Evolutionary conservation across 306 rosid species (phyloP).

Genomic region (Prunus davidiana): DNA sequence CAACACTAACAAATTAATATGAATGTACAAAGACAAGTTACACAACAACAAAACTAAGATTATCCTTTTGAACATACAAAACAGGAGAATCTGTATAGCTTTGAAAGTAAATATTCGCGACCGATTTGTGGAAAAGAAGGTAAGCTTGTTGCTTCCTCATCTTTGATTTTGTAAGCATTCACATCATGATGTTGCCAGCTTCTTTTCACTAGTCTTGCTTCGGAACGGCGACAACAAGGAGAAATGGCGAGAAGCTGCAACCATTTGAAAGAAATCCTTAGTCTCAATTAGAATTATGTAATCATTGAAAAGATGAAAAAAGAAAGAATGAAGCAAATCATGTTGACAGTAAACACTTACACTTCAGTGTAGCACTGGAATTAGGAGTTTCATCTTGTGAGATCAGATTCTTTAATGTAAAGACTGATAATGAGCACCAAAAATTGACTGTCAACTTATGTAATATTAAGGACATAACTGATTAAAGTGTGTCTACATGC

Average conservation of each 20-base stretch:
- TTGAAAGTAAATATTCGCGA: neutral
- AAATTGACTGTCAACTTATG: conserved; percentile 21
- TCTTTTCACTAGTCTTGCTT: conserved; percentile 78
- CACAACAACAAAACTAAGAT: conserved; percentile 13
- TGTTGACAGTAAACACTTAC: conserved; percentile 47
- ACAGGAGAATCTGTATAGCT: neutral
- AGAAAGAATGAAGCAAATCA: conserved; percentile 10
- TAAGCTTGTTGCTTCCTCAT: conserved; percentile 10
- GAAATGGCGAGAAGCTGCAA: conserved; percentile 82
- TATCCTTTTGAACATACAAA: conserved; percentile 4
- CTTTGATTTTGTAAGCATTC: conserved; percentile 14
- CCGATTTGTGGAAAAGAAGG: conserved; percentile 10
- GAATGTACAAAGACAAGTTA: conserved; percentile 17
- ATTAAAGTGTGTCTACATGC: neutral
- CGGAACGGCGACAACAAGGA: conserved; percentile 93
- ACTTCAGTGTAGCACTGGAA: conserved; percentile 58
- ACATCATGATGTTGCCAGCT: conserved; percentile 40
- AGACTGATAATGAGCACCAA: conserved; percentile 47
- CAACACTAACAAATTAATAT: conserved; percentile 8
- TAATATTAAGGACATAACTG: neutral
- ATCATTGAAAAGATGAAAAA: neutral
- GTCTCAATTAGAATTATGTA: neutral
- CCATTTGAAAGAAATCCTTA: conserved; percentile 19
- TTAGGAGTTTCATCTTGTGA: conserved; percentile 81
- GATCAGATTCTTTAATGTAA: conserved; percentile 80